phyloP scores from a whole-genome alignment of 306 rosid genomes.

The Pterocarpus santalinus region DNA sequence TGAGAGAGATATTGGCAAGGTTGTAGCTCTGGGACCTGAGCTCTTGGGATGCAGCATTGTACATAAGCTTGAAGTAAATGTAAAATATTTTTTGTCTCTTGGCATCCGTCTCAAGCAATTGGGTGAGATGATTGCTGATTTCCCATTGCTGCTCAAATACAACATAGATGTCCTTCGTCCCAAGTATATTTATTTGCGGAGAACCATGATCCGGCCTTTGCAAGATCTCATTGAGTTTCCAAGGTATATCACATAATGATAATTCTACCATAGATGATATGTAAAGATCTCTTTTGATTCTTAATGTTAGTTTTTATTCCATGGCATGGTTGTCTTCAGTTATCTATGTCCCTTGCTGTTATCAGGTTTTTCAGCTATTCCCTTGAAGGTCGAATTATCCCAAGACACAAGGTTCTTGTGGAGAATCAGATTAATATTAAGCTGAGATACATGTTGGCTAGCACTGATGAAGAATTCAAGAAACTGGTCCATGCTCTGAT shows the following conservation, averaged over 20 bases:
- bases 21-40: conserved; percentile 88
- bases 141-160: conserved; percentile 89
- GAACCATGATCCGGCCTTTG: conserved; percentile 86
- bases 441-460: conserved; percentile 83
- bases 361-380: conserved; percentile 94
- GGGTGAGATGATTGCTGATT: conserved; percentile 92
- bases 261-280: conserved; percentile 19
- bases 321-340: conserved; percentile 22
- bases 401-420: conserved; percentile 85
- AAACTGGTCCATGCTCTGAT: conserved; percentile 63
- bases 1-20: conserved; percentile 76
- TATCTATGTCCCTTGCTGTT: conserved; percentile 3
- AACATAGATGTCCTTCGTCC: conserved; percentile 82
- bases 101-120: conserved; percentile 68
- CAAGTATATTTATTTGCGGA: conserved; percentile 79
- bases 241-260: conserved; percentile 57
- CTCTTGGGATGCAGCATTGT: conserved; percentile 87
- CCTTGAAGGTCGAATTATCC: conserved; percentile 84
- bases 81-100: conserved; percentile 84
- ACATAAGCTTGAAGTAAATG: conserved; percentile 80
- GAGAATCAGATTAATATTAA: conserved; percentile 78
- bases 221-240: conserved; percentile 89
- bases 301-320: background rate
- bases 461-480: conserved; percentile 78
- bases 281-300: conserved; percentile 25